Percentiles rank a stretch among this genome's conserved stretches.
phyloP scores from a whole-genome alignment of 2,329 filamentous ascomycete genomes.

The Colletotrichum scovillei region DNA sequence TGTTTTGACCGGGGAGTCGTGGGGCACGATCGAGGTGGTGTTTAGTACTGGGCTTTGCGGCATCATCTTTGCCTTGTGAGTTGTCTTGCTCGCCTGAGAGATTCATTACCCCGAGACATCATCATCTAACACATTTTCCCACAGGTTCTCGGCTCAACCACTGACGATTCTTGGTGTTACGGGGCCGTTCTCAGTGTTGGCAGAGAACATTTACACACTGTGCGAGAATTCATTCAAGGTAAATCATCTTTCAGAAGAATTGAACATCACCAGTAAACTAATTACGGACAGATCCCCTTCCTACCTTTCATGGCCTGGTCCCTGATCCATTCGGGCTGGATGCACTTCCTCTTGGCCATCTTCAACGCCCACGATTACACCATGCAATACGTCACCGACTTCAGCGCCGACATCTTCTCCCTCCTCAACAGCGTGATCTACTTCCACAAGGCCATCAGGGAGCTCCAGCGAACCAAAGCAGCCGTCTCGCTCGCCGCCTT shows the following conservation, averaged over 20 bases:
- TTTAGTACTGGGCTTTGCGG: slow-evolving; percentile 74
- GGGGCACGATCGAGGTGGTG: slow-evolving; percentile 75
- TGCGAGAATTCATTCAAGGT: slow-evolving; percentile 67
- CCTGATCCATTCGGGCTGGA: slow-evolving; percentile 73
- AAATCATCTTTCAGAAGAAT: not conserved
- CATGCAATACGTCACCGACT: slow-evolving; percentile 76
- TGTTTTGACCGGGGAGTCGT: slow-evolving; percentile 69
- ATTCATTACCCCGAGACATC: not conserved
- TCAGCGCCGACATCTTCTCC: slow-evolving; percentile 75
- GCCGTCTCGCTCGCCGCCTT: slow-evolving; percentile 70
- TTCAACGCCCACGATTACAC: slow-evolving; percentile 78
- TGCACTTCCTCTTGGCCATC: slow-evolving; percentile 72
- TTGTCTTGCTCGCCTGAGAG: slow-evolving; percentile 6
- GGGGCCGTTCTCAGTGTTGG: slow-evolving; percentile 74
- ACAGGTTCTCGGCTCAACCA: slow-evolving; percentile 67
- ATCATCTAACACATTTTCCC: not conserved
- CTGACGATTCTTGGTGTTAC: slow-evolving; percentile 75
- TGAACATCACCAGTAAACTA: not conserved
- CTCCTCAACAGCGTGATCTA: slow-evolving; percentile 76
- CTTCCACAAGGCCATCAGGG: slow-evolving; percentile 75
- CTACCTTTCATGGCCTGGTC: slow-evolving; percentile 77
- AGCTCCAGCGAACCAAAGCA: slow-evolving; percentile 69
- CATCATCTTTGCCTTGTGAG: slow-evolving; percentile 69
- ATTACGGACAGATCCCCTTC: slow-evolving; percentile 60
- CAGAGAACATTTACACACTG: slow-evolving; percentile 72